A percentile compares a stretch with the other conserved stretches of the same genome.
These are phyloP conservation scores for Angomonas desouzai DNA, from an alignment of 208 protist species.

Conservation along the genomic window DNA sequence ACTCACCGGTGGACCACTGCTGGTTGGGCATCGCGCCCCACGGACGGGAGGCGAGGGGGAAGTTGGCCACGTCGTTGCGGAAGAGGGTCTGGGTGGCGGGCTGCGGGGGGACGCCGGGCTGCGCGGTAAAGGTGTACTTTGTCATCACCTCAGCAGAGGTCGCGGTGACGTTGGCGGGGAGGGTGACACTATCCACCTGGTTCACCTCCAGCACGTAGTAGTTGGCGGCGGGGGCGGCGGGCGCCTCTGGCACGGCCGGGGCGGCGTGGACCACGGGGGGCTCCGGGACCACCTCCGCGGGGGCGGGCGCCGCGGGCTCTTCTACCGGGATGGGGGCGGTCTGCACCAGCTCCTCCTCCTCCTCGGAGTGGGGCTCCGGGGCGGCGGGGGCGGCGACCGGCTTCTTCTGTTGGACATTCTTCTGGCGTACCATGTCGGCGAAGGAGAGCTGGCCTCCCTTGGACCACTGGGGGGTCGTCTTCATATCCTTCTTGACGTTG, in stretches of 20 bases:
- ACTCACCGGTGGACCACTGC: background rate
- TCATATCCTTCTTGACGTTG: conserved; percentile 8
- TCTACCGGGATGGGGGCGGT: background rate
- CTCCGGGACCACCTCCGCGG: conserved; percentile 1
- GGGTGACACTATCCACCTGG: background rate
- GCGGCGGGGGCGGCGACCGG: background rate
- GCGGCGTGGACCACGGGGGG: background rate
- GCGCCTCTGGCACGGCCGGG: conserved; percentile 1
- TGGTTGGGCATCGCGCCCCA: background rate
- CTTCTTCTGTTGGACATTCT: background rate
- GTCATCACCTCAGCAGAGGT: background rate
- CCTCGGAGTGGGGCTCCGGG: background rate
- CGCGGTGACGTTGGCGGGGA: background rate
- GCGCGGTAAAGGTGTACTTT: conserved; percentile 3
- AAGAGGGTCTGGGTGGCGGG: background rate
- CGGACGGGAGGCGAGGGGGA: conserved; percentile 1
- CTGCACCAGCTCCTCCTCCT: conserved; percentile 2
- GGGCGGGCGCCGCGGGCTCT: conserved; percentile 2
- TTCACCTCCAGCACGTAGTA: conserved; percentile 9
- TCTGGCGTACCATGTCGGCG: conserved; percentile 6
- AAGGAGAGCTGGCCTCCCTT: background rate
- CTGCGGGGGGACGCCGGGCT: conserved; percentile 2
- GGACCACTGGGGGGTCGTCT: background rate
- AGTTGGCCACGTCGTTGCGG: background rate
- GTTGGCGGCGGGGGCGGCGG: background rate